phyloP scores from a whole-genome alignment of 371 early-diverging fungal genomes.

The Apophysomyces sp. region DNA sequence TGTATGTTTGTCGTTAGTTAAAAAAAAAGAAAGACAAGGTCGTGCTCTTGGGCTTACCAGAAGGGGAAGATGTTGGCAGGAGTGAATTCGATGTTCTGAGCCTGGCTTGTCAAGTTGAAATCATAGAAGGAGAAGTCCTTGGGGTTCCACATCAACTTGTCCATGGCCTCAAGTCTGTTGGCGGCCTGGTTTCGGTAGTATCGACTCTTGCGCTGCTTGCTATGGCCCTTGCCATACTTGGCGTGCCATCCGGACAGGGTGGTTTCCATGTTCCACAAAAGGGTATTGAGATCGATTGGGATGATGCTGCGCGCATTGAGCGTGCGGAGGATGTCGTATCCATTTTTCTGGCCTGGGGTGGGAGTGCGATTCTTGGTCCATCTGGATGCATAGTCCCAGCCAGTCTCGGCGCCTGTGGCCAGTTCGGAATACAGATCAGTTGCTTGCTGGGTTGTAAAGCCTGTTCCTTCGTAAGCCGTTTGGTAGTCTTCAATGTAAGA shows the following conservation, averaged over 20 bases:
- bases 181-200: slow-evolving; percentile 40
- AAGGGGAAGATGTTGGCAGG: slow-evolving; percentile 46
- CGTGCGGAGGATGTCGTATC: slow-evolving; percentile 39
- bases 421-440: slow-evolving; percentile 62
- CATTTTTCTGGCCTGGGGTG: slow-evolving; percentile 16
- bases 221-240: slow-evolving; percentile 17
- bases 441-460: slow-evolving; percentile 26
- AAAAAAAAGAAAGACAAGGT: background rate
- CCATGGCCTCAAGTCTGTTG: slow-evolving; percentile 42
- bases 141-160: slow-evolving; percentile 53
- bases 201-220: slow-evolving; percentile 3
- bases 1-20: background rate
- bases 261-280: slow-evolving; percentile 73
- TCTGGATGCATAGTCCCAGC: slow-evolving; percentile 87
- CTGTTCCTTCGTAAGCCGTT: slow-evolving; percentile 45
- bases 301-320: slow-evolving; percentile 67
- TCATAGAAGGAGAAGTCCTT: slow-evolving; percentile 50
- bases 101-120: slow-evolving; percentile 45
- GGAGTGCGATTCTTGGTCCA: slow-evolving; percentile 55
- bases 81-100: slow-evolving; percentile 32
- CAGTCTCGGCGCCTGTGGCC: slow-evolving; percentile 86
- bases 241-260: slow-evolving; percentile 56
- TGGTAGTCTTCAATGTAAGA: slow-evolving; percentile 72
- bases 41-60: slow-evolving; percentile 28
- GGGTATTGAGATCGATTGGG: slow-evolving; percentile 87